These are phyloP conservation scores for Raffaelea albimanens DNA, from an alignment of 2,329 filamentous ascomycete genomes.

Conservation along the genomic window DNA sequence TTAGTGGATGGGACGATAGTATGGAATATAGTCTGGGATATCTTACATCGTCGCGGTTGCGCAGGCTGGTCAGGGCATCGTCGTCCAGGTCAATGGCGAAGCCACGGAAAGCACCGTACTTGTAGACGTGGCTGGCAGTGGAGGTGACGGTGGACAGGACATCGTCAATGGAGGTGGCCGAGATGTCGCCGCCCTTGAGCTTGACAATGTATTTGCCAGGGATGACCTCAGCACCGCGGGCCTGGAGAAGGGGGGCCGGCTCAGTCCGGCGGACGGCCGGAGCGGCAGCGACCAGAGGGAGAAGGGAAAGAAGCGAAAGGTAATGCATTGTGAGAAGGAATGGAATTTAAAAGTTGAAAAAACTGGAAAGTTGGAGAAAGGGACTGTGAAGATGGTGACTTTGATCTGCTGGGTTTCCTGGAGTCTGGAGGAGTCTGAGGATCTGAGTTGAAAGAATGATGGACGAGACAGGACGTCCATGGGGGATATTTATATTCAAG, in stretches of 20 bases:
- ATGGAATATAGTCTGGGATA: background rate
- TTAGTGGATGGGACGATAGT: conserved; percentile 4
- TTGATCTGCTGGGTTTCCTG: no score
- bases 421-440: no score
- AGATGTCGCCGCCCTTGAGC: conserved; percentile 26
- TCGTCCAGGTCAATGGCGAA: conserved; percentile 18
- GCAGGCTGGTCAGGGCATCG: conserved; percentile 15
- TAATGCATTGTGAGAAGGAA: conserved; percentile 25
- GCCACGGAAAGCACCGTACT: conserved; percentile 18
- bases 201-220: conserved; percentile 32
- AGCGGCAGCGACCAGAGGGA: conserved; percentile 26
- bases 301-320: conserved; percentile 24
- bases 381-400: no score
- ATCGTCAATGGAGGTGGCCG: conserved; percentile 17
- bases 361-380: no score
- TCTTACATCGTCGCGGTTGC: conserved; percentile 15
- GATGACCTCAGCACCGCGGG: conserved; percentile 24
- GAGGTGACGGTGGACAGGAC: conserved; percentile 12
- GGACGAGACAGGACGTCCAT: no score
- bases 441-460: no score
- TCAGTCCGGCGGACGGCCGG: conserved; percentile 14
- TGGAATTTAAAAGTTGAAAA: no score
- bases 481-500: no score
- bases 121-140: conserved; percentile 18
- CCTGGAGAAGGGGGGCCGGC: conserved; percentile 25